Evolutionary conservation across 2,329 filamentous ascomycete genomes (phyloP).

Genomic region (Elsinoe batatas): DNA sequence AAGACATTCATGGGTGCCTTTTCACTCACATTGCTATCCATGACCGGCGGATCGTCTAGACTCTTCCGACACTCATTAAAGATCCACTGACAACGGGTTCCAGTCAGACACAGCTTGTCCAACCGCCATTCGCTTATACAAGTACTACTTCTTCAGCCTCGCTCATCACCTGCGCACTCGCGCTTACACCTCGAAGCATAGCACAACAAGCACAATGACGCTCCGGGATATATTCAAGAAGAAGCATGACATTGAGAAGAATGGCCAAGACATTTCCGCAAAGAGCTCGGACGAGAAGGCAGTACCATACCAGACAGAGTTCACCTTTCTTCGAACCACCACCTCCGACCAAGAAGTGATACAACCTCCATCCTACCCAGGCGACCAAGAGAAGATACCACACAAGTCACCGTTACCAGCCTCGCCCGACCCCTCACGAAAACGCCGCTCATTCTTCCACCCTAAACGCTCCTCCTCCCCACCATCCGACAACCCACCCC

Average conservation of each 20-base stretch:
- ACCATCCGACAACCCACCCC: conserved; percentile 22
- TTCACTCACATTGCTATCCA: background rate
- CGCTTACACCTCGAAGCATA: background rate
- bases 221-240: conserved; percentile 10
- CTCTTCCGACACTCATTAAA: background rate
- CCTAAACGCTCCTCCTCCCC: background rate
- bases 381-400: conserved; percentile 25
- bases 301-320: conserved; percentile 40
- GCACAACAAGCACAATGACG: background rate
- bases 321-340: conserved; percentile 78
- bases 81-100: background rate
- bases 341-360: conserved; percentile 72
- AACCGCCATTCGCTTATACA: background rate
- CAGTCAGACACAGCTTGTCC: background rate
- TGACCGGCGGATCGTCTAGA: background rate
- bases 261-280: background rate
- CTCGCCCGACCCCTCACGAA: conserved; percentile 21
- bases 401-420: conserved; percentile 11
- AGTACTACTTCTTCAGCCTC: background rate
- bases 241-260: conserved; percentile 12
- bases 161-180: background rate
- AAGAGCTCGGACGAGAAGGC: conserved; percentile 2
- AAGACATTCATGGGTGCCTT: background rate
- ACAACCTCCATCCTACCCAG: conserved; percentile 51
- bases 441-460: conserved; percentile 20